These are phyloP conservation scores for Wickerhamomyces canadensis DNA, from an alignment of 805 yeast genomes.

Conservation along the genomic window DNA sequence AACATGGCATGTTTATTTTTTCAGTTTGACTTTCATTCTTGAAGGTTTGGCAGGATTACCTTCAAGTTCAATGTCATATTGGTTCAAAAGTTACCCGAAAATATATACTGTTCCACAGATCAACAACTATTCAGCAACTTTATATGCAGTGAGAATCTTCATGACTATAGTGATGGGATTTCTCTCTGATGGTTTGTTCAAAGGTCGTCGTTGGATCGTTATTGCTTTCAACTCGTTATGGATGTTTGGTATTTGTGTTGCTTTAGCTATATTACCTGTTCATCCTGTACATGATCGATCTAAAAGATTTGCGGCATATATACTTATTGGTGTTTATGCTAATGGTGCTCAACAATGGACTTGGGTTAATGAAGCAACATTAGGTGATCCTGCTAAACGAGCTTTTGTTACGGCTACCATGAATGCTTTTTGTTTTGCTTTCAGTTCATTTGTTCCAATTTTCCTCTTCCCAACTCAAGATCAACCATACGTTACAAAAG, in stretches of 20 bases:
- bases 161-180: constrained; percentile 5
- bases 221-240: constrained; percentile 1
- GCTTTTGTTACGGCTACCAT: constrained; percentile 11
- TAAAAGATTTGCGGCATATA: constrained; percentile 7
- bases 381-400: constrained; percentile 10
- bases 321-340: constrained; percentile 7
- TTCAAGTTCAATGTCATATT: constrained; percentile 2
- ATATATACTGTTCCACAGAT: constrained; percentile 6
- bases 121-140: constrained; percentile 3
- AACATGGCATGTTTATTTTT: constrained; percentile 8
- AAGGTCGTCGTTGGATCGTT: constrained; percentile 9
- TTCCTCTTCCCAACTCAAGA: constrained; percentile 5
- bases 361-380: constrained; percentile 9
- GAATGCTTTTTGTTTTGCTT: constrained; percentile 9
- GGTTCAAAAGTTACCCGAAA: constrained; percentile 7
- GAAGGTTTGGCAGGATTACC: constrained; percentile 5
- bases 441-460: constrained; percentile 6
- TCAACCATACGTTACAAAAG: constrained; percentile 6
- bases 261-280: constrained; percentile 2
- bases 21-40: constrained; percentile 1
- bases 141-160: constrained; percentile 5
- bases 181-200: constrained; percentile 8
- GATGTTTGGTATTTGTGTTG: constrained; percentile 5
- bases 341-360: constrained; percentile 9
- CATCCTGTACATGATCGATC: constrained; percentile 8